Evolutionary conservation across 2,329 filamentous ascomycete species (phyloP).

Genomic region (Bimuria novae-zelandiae): DNA sequence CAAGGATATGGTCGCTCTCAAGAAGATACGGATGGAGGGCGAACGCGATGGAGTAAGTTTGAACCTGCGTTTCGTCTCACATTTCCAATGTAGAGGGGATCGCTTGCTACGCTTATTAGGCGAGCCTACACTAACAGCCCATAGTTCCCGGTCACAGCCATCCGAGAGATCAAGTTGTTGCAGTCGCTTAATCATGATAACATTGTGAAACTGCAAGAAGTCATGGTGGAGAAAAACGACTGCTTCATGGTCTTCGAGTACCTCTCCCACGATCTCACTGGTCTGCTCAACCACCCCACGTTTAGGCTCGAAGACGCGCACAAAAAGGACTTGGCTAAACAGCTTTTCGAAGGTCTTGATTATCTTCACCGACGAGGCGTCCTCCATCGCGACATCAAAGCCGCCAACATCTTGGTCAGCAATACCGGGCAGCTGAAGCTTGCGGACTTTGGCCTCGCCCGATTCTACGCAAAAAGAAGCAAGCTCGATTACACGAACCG

Average conservation of each 20-base stretch:
- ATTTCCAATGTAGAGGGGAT: too few species aligned
- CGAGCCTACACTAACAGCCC: conserved; percentile 31
- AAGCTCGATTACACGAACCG: conserved; percentile 97
- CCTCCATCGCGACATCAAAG: conserved; percentile 96
- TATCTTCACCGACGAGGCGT: conserved; percentile 94
- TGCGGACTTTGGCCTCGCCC: conserved; percentile 92
- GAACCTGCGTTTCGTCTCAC: too few species aligned
- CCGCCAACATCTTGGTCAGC: conserved; percentile 94
- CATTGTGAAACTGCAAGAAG: conserved; percentile 81
- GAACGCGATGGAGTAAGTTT: conserved; percentile 73
- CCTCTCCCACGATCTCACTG: conserved; percentile 92
- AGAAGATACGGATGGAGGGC: conserved; percentile 92
- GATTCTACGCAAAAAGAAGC: conserved; percentile 91
- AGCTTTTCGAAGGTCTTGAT: conserved; percentile 91
- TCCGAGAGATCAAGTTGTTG: conserved; percentile 89
- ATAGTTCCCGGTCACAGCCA: conserved; percentile 82
- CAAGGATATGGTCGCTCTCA: conserved; percentile 79
- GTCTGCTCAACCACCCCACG: conserved; percentile 89
- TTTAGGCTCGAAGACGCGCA: conserved; percentile 84
- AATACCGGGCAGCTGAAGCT: conserved; percentile 87
- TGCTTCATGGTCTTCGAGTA: conserved; percentile 99
- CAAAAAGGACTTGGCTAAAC: conserved; percentile 89
- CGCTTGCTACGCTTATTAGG: too few species aligned
- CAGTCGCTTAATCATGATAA: conserved; percentile 83
- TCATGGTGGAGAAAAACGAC: conserved; percentile 98